These are phyloP conservation scores for Salix dunnii DNA, from an alignment of 345 rosid genomes.

Conservation along the genomic window DNA sequence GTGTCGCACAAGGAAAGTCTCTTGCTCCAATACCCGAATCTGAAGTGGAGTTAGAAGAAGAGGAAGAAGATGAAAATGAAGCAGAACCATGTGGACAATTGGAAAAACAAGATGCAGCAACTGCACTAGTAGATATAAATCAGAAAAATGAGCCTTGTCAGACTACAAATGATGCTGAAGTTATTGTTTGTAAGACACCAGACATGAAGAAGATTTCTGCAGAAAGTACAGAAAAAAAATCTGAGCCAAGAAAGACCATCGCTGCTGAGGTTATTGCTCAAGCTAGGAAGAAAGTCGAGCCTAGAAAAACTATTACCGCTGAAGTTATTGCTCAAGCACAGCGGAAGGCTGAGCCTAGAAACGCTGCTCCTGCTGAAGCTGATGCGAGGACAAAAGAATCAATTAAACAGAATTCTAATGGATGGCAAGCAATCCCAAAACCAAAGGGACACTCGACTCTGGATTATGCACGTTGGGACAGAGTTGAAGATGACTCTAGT, in stretches of 20 bases:
- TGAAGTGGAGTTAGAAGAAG: conserved; percentile 80
- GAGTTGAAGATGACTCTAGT: conserved; percentile 74
- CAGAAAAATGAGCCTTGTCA: conserved; percentile 17
- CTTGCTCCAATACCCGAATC: conserved; percentile 94
- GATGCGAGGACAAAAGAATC: conserved; percentile 32
- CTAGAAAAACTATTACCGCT: conserved; percentile 25
- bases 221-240: conserved; percentile 10
- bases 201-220: conserved; percentile 26
- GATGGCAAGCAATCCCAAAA: conserved; percentile 92
- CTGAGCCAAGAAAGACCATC: conserved; percentile 19
- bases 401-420: conserved; percentile 40
- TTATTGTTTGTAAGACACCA: conserved; percentile 24
- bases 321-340: conserved; percentile 34
- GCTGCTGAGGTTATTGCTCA: conserved; percentile 24
- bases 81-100: conserved; percentile 8
- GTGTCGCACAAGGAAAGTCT: conserved; percentile 81
- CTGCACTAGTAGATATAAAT: conserved; percentile 19
- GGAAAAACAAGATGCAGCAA: conserved; percentile 21
- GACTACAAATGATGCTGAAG: conserved; percentile 24
- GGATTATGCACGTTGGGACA: conserved; percentile 84
- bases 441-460: conserved; percentile 94
- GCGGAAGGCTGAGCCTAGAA: conserved; percentile 29
- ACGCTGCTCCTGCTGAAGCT: conserved; percentile 17
- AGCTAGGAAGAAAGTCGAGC: conserved; percentile 23
- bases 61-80: conserved; percentile 38